Evolutionary conservation across 192 early-diverging fungal species (phyloP).

Genomic region (Podila epigama): DNA sequence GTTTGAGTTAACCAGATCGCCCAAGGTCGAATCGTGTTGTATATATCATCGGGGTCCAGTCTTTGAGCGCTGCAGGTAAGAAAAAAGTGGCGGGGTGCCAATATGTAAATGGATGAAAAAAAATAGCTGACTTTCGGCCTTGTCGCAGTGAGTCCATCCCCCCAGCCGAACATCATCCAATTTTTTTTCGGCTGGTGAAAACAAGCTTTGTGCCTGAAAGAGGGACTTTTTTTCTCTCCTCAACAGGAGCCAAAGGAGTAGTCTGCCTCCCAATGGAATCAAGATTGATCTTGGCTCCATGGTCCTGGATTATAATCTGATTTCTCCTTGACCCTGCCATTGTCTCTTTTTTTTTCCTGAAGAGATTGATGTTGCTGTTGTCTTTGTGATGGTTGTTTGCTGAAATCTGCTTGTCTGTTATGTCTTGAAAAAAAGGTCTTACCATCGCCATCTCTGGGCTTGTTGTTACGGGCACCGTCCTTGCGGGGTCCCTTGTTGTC

Average conservation of each 20-base stretch:
- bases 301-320: background rate
- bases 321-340: background rate
- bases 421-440: too few relatives aligned
- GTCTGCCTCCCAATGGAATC: background rate
- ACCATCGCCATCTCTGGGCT: conserved; percentile 51
- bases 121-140: too few relatives aligned
- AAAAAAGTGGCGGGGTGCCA: too few relatives aligned
- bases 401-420: background rate
- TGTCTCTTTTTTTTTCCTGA: background rate
- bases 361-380: background rate
- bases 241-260: too few relatives aligned
- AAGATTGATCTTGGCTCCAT: background rate
- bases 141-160: too few relatives aligned
- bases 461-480: conserved; percentile 45
- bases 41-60: too few relatives aligned
- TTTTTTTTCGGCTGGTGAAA: background rate
- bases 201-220: background rate
- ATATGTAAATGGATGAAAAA: too few relatives aligned
- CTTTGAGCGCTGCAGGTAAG: too few relatives aligned
- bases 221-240: too few relatives aligned
- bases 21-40: too few relatives aligned
- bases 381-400: background rate
- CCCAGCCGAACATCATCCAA: background rate
- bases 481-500: conserved; percentile 49
- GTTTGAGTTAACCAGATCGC: too few relatives aligned